Evolutionary conservation across 306 rosid species (phyloP).

Genomic region (Sicyos baderoa): DNA sequence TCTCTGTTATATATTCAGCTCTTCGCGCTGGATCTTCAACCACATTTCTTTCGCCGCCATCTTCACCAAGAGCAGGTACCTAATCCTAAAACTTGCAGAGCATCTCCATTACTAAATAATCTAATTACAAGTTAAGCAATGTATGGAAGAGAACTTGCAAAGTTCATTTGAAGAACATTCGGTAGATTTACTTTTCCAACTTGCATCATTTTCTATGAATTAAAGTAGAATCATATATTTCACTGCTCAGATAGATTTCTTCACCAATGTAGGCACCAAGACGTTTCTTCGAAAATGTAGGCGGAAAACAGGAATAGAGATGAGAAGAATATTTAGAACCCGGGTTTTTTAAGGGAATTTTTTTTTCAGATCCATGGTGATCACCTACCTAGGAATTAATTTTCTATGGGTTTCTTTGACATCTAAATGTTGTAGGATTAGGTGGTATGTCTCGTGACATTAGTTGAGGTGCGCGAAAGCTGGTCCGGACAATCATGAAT

Average conservation of each 20-base stretch:
- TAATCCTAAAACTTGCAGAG: conserved; percentile 14
- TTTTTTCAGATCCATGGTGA: too few species aligned
- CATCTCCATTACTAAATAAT: not conserved
- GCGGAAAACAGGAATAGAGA: not conserved
- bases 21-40: conserved; percentile 94
- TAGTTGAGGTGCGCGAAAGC: too few species aligned
- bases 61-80: conserved; percentile 72
- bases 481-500: too few species aligned
- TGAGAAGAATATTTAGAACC: not conserved
- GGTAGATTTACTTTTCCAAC: not conserved
- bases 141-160: not conserved
- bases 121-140: not conserved
- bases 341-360: too few species aligned
- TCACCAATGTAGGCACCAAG: too few species aligned
- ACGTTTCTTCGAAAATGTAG: too few species aligned
- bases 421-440: too few species aligned
- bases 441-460: too few species aligned
- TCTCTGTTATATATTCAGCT: conserved; percentile 88
- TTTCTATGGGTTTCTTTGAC: too few species aligned
- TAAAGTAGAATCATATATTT: too few species aligned
- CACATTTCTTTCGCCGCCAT: conserved; percentile 74
- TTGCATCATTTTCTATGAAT: not conserved
- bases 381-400: too few species aligned
- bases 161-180: not conserved
- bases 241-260: too few species aligned